These are phyloP conservation scores for Waitea zeae DNA, from an alignment of 1,284 basidiomycete species.

Conservation along the genomic window DNA sequence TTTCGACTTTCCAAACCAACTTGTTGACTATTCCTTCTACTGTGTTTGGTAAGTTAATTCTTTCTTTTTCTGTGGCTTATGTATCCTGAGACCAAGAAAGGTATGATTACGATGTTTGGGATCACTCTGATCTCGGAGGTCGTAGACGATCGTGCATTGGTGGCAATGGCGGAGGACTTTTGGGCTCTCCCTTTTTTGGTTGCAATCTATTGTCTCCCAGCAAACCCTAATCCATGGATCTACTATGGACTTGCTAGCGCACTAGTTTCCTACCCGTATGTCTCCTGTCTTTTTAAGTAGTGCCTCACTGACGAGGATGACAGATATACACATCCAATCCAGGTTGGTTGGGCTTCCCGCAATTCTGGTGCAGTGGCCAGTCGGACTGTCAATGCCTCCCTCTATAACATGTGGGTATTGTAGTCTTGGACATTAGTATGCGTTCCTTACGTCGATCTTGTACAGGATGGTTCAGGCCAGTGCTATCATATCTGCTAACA, in stretches of 20 bases:
- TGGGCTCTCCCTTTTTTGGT: conserved; percentile 46
- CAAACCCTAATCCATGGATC: conserved; percentile 36
- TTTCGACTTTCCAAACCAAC: conserved; percentile 42
- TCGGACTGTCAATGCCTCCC: conserved; percentile 34
- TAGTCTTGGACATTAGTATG: too few relatives aligned
- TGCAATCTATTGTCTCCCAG: conserved; percentile 34
- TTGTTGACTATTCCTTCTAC: conserved; percentile 39
- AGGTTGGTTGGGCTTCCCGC: conserved; percentile 41
- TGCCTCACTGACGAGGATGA: not conserved
- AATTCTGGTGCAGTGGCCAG: conserved; percentile 41
- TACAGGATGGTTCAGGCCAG: conserved; percentile 41
- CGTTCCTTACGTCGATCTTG: too few relatives aligned
- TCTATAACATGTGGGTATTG: conserved; percentile 58
- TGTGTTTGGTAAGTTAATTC: conserved; percentile 14
- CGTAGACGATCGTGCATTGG: conserved; percentile 33
- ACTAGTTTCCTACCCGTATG: conserved; percentile 26
- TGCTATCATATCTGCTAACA: conserved; percentile 25
- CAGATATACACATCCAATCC: not conserved
- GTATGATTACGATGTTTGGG: too few relatives aligned
- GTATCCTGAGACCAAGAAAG: too few relatives aligned
- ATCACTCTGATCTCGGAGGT: conserved; percentile 19
- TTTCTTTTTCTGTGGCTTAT: conserved; percentile 8
- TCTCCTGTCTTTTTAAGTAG: conserved; percentile 15
- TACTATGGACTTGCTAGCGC: conserved; percentile 39
- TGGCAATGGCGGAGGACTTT: conserved; percentile 35